Conservation (phyloP, 352 stramenopile species). For the Phytophthora aleatoria region DNA sequence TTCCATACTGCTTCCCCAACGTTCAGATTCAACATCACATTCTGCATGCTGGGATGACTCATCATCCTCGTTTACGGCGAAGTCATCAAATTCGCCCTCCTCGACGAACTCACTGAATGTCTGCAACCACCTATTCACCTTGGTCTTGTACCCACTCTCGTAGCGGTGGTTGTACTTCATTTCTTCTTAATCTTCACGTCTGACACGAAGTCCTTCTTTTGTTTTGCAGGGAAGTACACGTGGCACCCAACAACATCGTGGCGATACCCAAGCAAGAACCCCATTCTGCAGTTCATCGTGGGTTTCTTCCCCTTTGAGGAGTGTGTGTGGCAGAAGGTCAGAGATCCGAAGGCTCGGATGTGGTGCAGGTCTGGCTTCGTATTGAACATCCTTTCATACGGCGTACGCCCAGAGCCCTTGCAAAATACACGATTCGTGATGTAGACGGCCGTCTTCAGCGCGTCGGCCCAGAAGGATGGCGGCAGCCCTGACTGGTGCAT, state of each 20-base stretch:
- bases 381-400: neutral
- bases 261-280: conserved; percentile 11
- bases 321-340: neutral
- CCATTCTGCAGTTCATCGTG: neutral
- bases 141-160: neutral
- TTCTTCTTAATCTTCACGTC: conserved; percentile 7
- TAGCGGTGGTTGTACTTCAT: neutral
- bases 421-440: conserved; percentile 1
- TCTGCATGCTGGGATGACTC: too few relatives aligned
- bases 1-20: too few relatives aligned
- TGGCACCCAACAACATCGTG: conserved; percentile 5
- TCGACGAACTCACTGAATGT: neutral
- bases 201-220: conserved; percentile 12
- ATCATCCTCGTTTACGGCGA: neutral
- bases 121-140: neutral
- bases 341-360: neutral
- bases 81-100: neutral
- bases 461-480: conserved; percentile 5
- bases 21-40: too few relatives aligned
- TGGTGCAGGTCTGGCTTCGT: neutral
- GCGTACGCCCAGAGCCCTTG: neutral
- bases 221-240: conserved; percentile 8
- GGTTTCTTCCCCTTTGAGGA: neutral
- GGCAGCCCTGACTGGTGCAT: conserved; percentile 7
- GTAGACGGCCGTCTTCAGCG: neutral